Evolutionary conservation across 2,329 filamentous ascomycete genomes (phyloP).

Genomic region (Lecanicillium sp.): DNA sequence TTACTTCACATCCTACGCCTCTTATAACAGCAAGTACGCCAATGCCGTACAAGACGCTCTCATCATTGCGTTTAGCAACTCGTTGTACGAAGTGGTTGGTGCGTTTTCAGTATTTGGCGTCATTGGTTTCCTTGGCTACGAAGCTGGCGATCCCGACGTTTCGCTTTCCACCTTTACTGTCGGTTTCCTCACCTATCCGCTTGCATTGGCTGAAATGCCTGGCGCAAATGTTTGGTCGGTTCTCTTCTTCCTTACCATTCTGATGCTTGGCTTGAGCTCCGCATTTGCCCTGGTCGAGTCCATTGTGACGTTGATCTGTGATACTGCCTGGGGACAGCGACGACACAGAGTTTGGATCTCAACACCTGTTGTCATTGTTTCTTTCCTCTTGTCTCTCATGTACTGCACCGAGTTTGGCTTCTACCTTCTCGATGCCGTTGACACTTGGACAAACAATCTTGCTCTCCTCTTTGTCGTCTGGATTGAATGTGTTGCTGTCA

Average conservation of each 20-base stretch:
- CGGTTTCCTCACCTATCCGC: slow-evolving; percentile 44
- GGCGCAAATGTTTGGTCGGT: slow-evolving; percentile 46
- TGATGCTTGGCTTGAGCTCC: slow-evolving; percentile 44
- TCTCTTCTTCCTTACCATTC: slow-evolving; percentile 43
- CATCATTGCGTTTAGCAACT: slow-evolving; percentile 43
- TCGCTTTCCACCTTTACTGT: slow-evolving; percentile 42
- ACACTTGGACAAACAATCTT: slow-evolving; percentile 44
- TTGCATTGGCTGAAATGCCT: slow-evolving; percentile 45
- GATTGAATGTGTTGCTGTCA: slow-evolving; percentile 39
- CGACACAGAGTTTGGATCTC: slow-evolving; percentile 31
- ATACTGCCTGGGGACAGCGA: slow-evolving; percentile 29
- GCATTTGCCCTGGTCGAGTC: slow-evolving; percentile 45
- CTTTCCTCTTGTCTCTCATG: slow-evolving; percentile 38
- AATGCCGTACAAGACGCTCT: slow-evolving; percentile 47
- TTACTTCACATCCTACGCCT: slow-evolving; percentile 47
- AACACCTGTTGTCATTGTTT: slow-evolving; percentile 33
- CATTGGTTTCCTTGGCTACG: slow-evolving; percentile 31
- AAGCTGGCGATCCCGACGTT: slow-evolving; percentile 18
- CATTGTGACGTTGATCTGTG: slow-evolving; percentile 39
- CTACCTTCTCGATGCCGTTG: slow-evolving; percentile 41
- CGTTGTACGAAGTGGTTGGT: slow-evolving; percentile 39
- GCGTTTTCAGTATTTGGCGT: slow-evolving; percentile 39
- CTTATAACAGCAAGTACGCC: slow-evolving; percentile 43
- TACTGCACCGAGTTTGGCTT: slow-evolving; percentile 49
- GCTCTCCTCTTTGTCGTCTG: slow-evolving; percentile 43